Percentiles rank a stretch among this genome's conserved stretches.
Evolutionary conservation across 2,329 filamentous ascomycete species (phyloP).

Genomic region (Aspergillus carbonarius): DNA sequence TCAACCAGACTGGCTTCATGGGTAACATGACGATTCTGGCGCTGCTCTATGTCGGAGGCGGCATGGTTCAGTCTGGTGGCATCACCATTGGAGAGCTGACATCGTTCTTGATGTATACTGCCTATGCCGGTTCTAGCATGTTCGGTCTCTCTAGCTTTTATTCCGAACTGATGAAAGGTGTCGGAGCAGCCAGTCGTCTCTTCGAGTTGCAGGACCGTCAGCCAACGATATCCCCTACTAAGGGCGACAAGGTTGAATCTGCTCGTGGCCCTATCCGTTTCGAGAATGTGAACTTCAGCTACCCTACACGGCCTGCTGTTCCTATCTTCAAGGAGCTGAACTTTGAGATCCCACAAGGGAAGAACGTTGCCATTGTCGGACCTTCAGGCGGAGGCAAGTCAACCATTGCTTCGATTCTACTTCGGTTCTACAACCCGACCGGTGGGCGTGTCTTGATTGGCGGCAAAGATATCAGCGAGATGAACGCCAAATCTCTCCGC

Average conservation of each 20-base stretch:
- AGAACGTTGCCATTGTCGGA: slow-evolving; percentile 93
- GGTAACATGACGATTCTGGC: slow-evolving; percentile 96
- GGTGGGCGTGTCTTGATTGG: slow-evolving; percentile 77
- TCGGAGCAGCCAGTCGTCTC: slow-evolving; percentile 90
- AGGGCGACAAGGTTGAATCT: slow-evolving; percentile 73
- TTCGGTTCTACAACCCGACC: slow-evolving; percentile 87
- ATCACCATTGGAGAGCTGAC: slow-evolving; percentile 92
- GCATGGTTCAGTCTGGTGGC: slow-evolving; percentile 79
- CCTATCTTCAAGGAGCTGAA: slow-evolving; percentile 83
- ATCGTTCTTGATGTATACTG: slow-evolving; percentile 98
- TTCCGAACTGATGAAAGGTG: slow-evolving; percentile 98
- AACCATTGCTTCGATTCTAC: slow-evolving; percentile 85
- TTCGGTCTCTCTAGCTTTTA: slow-evolving; percentile 96
- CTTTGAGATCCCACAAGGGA: slow-evolving; percentile 90
- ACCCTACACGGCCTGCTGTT: slow-evolving; percentile 90
- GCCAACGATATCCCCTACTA: slow-evolving; percentile 82
- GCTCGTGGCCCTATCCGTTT: slow-evolving; percentile 89
- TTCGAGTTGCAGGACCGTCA: slow-evolving; percentile 94
- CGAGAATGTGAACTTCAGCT: slow-evolving; percentile 80
- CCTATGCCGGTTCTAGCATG: slow-evolving; percentile 79
- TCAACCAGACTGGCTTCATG: slow-evolving; percentile 74
- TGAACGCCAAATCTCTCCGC: slow-evolving; percentile 92
- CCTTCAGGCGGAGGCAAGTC: slow-evolving; percentile 96
- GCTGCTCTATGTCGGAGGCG: slow-evolving; percentile 84
- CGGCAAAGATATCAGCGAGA: slow-evolving; percentile 73